Base-by-base conservation (phyloP, 2,329 filamentous ascomycete genomes). In the Lecanicillium sp. region DNA sequence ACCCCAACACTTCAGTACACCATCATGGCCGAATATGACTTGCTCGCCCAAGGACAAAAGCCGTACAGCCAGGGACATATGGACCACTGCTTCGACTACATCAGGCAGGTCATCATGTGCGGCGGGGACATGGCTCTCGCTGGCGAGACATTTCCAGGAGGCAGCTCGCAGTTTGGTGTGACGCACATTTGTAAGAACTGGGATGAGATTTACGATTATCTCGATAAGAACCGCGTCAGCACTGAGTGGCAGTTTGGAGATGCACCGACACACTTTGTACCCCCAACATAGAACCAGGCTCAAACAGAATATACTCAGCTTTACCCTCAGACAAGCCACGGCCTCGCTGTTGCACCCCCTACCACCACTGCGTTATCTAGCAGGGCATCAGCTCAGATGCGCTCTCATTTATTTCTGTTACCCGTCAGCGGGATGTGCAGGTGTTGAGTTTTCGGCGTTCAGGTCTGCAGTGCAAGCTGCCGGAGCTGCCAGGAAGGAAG, bases 81-180 rank as follows among this genome's bases (percentile, higher is more conserved):
- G 64, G 66, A 68, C 48, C 70, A 72, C 60, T 73, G 70, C 61
- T 69, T 73, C 57, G 65, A 68, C 54, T 72, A 72, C 57, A 65
- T 73, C 60, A 62, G 70, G 11, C 67, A 72, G 56, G 65, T 68
- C 26, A 67, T 73, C 51, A 65, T 72, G 62, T 72, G 70, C 58
- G 64, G 60, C 24, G 66, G 67, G 48, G 70, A 72, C 53, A 69
- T 68, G 54, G 69, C 69, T 2, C 59, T 72, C 42, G 70, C 72
- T 58, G 68, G 68, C 30, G 30, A 33, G 30, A 33, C 30, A 33
- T 33, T 33, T 33, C 30, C 30, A 12, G 30, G 30, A 33, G 30
- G 30, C 30, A 33, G 30, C n/a, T 33, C 30, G 30, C 30, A 33
- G 30, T 33, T 33, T 33, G 30, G 30, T 33, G 30, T 33, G 10